Evolutionary conservation across 352 stramenopile genomes (phyloP), one percentile per base, ranked within the genome.

Genomic region (Globisporangium radiosum): DNA sequence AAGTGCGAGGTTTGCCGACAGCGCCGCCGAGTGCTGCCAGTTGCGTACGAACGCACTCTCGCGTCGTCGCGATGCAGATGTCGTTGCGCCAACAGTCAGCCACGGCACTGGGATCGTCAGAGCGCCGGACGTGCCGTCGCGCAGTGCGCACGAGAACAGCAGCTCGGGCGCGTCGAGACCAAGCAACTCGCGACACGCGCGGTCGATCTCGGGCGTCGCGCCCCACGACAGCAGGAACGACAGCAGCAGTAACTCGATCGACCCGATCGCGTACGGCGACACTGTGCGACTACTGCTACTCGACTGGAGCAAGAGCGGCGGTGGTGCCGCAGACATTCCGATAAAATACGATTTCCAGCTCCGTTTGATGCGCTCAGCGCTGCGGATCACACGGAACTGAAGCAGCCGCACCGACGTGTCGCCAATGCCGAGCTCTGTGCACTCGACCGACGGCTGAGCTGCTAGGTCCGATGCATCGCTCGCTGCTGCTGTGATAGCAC

Each of bases 221-320:
- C 75, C 73, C 85, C 85, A 94, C 10, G 82, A 90, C n/a, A 92
- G 56, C 47, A 92, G 38, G 52, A 91, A 81, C 14, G 82, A 87
- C 9, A 94, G 56, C 36, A 92, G 66, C 15, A 87, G 68, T 17
- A 90, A 53, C 51, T 91, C 81, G 50, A 90, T 86, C 0, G 80
- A 90, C 7, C 78, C 75, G 44, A 85, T 85, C 3, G 77, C 72
- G 54, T 89, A 92, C 11, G 73, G 69, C 1, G 81, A 90, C 38
- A 61, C 47, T 19, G 52, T 1, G 54, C 15, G 42, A 10, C 5
- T 19, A 50, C 3, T 42, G 1, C 33, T 11, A 47, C 39, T 2
- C 37, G 62, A 47, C 25, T 10, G 17, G 4, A 51, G 43, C n/a
- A 59, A 36, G 33, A 62, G 10, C 4, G 60, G 13, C 6, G 52